Conservation (phyloP, 108 stramenopile genomes). For the Schizochytrium sp. region DNA sequence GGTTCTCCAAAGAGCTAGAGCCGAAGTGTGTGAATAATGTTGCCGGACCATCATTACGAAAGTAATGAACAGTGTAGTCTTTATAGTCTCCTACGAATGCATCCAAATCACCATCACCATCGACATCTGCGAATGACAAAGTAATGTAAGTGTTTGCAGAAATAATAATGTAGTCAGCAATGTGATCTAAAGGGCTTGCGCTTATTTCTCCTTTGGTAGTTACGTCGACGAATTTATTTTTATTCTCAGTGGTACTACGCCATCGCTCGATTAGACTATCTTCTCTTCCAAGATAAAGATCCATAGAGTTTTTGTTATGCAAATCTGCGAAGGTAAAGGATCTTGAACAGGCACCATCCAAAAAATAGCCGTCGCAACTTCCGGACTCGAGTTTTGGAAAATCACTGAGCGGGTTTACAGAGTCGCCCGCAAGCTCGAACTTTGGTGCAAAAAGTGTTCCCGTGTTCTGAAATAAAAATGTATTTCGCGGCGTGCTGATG, state of each 20-base stretch:
- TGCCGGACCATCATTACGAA: slow-evolving; percentile 14
- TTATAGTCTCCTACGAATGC: background rate
- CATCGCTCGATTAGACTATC: background rate
- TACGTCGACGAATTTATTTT: background rate
- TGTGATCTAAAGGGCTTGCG: background rate
- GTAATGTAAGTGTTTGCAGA: background rate
- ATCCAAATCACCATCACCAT: slow-evolving; percentile 32
- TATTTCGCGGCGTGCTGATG: background rate
- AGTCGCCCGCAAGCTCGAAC: background rate
- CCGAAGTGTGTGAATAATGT: background rate
- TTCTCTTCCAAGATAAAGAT: background rate
- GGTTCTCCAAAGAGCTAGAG: background rate
- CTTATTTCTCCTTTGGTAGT: background rate
- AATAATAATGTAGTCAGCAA: background rate
- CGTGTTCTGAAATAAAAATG: background rate
- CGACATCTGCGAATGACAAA: slow-evolving; percentile 26
- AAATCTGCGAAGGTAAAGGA: slow-evolving; percentile 4
- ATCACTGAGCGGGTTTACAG: background rate
- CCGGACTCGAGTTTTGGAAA: background rate
- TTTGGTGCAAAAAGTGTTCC: background rate
- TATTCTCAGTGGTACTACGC: background rate
- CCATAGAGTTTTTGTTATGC: background rate
- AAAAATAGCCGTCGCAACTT: no score
- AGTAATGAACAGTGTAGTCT: background rate
- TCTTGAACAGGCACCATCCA: background rate